Conservation (phyloP, 192 early-diverging fungal genomes). For the Dissophora globulifera region DNA sequence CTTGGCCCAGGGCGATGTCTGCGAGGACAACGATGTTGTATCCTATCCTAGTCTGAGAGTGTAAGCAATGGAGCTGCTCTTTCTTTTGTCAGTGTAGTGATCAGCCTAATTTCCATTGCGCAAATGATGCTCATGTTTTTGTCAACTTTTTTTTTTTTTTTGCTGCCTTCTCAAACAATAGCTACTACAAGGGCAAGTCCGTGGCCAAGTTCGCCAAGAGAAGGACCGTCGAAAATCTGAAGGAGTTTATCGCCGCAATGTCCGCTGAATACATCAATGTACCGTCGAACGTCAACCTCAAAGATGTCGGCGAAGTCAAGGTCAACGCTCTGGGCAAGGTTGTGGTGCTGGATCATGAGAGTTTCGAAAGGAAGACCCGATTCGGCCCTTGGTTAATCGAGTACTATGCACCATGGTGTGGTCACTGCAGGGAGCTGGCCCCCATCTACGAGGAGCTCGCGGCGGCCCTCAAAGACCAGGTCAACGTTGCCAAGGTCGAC, state of each 20-base stretch:
- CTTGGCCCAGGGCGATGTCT: slow-evolving; percentile 43
- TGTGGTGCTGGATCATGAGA: slow-evolving; percentile 60
- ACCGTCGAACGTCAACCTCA: not conserved
- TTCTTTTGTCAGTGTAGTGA: too few species aligned
- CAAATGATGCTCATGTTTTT: too few species aligned
- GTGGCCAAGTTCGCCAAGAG: slow-evolving; percentile 18
- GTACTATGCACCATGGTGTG: slow-evolving; percentile 93
- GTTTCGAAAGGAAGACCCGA: slow-evolving; percentile 63
- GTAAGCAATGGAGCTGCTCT: slow-evolving; percentile 5
- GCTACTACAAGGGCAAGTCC: slow-evolving; percentile 40
- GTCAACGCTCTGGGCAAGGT: slow-evolving; percentile 67
- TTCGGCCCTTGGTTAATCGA: slow-evolving; percentile 86
- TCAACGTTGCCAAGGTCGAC: slow-evolving; percentile 90
- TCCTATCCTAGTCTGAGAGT: slow-evolving; percentile 41
- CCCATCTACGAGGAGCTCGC: slow-evolving; percentile 83
- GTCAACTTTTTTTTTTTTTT: not conserved
- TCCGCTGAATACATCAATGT: slow-evolving; percentile 34
- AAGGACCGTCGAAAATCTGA: slow-evolving; percentile 8
- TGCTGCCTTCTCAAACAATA: not conserved
- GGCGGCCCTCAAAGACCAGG: slow-evolving; percentile 65
- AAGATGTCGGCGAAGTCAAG: slow-evolving; percentile 25
- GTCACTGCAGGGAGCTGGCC: slow-evolving; percentile 86
- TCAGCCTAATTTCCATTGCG: too few species aligned
- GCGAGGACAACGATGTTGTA: slow-evolving; percentile 40
- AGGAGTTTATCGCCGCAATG: slow-evolving; percentile 14